Conservation (phyloP, 495 filamentous ascomycete genomes). For the Penicillium flavigenum region DNA sequence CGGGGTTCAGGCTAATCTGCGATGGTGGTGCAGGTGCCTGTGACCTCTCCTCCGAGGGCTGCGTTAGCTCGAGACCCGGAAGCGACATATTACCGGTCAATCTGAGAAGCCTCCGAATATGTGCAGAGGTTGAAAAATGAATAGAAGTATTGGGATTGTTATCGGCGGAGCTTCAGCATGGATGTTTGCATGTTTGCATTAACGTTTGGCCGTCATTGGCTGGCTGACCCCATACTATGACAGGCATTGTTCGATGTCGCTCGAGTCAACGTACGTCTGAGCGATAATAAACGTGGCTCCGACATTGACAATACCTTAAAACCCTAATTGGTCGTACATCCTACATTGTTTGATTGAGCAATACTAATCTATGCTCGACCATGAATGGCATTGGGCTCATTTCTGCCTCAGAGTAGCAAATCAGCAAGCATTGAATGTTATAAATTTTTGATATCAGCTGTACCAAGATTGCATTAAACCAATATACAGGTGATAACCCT, state of each 20-base stretch:
- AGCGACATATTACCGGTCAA: conserved; percentile 43
- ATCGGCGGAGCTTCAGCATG: conserved; percentile 2
- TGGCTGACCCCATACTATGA: too few relatives aligned
- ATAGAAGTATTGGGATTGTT: not conserved
- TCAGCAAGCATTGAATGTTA: not conserved
- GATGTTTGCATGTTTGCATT: conserved; percentile 5
- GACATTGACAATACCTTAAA: too few relatives aligned
- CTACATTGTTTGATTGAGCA: too few relatives aligned
- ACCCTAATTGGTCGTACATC: too few relatives aligned
- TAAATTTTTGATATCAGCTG: not conserved
- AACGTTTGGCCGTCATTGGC: not conserved
- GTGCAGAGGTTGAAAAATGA: not conserved
- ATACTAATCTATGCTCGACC: too few relatives aligned
- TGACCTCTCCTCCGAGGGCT: conserved; percentile 42
- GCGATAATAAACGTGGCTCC: too few relatives aligned
- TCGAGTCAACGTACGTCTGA: too few relatives aligned
- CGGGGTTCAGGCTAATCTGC: conserved; percentile 46
- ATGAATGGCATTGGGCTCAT: too few relatives aligned
- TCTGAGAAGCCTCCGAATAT: not conserved
- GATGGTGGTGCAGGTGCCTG: conserved; percentile 42
- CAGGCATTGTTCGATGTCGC: too few relatives aligned
- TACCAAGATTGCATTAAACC: not conserved
- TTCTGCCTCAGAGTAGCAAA: not conserved
- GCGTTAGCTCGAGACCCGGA: conserved; percentile 47
- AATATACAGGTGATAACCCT: not conserved